These are phyloP conservation scores for Talaromyces ruber DNA, from an alignment of 495 filamentous ascomycete genomes.

Conservation along the genomic window DNA sequence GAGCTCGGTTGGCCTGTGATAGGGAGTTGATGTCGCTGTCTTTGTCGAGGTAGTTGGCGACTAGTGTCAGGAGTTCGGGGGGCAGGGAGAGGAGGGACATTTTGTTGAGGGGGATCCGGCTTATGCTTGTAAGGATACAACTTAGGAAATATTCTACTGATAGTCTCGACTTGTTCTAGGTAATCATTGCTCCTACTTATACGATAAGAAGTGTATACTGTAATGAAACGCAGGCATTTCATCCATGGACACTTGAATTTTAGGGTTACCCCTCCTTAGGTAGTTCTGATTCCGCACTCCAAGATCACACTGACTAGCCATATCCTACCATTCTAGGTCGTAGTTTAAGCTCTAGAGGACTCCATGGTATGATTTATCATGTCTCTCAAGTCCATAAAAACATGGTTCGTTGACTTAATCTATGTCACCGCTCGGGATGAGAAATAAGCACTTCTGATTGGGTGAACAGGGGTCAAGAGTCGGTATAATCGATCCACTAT, in stretches of 20 bases:
- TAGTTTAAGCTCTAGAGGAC: neutral
- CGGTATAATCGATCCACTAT: neutral
- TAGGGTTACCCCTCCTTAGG: neutral
- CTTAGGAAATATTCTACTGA: neutral
- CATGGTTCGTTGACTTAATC: neutral
- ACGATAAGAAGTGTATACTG: neutral
- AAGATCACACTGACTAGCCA: neutral
- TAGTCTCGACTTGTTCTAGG: neutral
- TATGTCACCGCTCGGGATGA: neutral
- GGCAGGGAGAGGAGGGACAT: slow-evolving; percentile 10
- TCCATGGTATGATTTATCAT: neutral
- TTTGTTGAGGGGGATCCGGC: neutral
- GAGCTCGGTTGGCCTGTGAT: slow-evolving; percentile 10
- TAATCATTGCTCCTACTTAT: neutral
- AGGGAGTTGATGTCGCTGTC: slow-evolving; percentile 18
- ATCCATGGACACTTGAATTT: neutral
- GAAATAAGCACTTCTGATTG: neutral
- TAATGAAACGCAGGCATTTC: neutral
- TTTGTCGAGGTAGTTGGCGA: slow-evolving; percentile 13
- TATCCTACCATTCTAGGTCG: neutral
- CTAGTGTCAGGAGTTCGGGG: slow-evolving; percentile 15
- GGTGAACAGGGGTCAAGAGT: neutral
- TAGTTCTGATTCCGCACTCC: neutral
- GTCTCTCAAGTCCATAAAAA: neutral
- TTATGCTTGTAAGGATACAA: neutral